phyloP scores from a whole-genome alignment of 441 rosid species.

The Populus hybrid region DNA sequence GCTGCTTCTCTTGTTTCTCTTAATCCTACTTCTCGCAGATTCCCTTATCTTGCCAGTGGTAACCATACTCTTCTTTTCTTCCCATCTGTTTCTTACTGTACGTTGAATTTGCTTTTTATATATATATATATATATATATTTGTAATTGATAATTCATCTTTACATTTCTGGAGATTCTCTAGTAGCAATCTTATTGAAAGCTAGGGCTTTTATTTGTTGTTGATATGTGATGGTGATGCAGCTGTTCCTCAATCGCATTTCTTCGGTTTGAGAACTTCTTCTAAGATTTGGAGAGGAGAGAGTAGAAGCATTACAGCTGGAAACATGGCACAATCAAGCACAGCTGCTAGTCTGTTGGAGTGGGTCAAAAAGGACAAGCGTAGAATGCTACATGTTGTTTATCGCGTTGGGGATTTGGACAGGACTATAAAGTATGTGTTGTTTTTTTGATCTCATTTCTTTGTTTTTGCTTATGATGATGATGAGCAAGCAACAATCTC shows the following conservation, averaged over 20 bases:
- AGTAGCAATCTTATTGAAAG: neutral
- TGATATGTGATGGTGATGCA: slow-evolving; percentile 17
- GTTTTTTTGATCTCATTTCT: neutral
- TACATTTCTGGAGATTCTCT: neutral
- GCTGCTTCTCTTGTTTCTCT: slow-evolving; percentile 28
- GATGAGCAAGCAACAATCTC: neutral
- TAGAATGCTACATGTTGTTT: slow-evolving; percentile 90
- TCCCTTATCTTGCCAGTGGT: slow-evolving; percentile 50
- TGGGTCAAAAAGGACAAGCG: slow-evolving; percentile 85
- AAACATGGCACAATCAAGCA: slow-evolving; percentile 56
- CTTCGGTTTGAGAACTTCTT: slow-evolving; percentile 39
- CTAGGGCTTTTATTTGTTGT: neutral
- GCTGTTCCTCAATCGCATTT: slow-evolving; percentile 60
- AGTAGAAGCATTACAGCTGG: slow-evolving; percentile 43
- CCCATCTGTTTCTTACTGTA: neutral
- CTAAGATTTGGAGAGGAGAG: slow-evolving; percentile 47
- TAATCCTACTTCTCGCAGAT: slow-evolving; percentile 34
- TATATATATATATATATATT: no score
- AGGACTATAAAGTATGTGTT: slow-evolving; percentile 66
- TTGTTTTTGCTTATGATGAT: neutral
- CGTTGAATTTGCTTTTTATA: neutral
- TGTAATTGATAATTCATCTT: neutral
- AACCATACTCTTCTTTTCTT: neutral
- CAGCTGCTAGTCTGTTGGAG: slow-evolving; percentile 51
- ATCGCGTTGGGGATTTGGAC: slow-evolving; percentile 93